Evolutionary conservation across 2,329 filamentous ascomycete genomes (phyloP), one percentile per base, ranked within the genome.

Genomic region (Huntiella omanensis): DNA sequence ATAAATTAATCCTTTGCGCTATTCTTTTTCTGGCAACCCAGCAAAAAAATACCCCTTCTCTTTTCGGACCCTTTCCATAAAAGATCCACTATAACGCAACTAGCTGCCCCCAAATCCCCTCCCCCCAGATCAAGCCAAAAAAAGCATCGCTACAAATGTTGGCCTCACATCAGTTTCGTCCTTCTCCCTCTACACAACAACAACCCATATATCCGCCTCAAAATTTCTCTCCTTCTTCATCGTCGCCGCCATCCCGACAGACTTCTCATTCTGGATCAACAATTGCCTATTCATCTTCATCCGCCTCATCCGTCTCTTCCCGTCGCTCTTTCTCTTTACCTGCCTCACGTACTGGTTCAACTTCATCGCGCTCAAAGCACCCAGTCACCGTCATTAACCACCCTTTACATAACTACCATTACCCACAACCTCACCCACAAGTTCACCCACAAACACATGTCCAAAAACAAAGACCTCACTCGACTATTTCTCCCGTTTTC

Each of bases 101-200:
- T 2, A 7, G 6, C 40, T 15, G 15, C 28, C 40, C 28, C 22
- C 22, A 28, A 28, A 28, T 28, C 22, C 22, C 22, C 22, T 8
- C 22, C 22, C 22, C 22, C 22, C 22, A 5, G 22, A 28, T 7
- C 22, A 28, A 28, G 22, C 22, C 22, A 28, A 28, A 28, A 28
- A 43, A 43, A 43, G 16, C 40, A 36, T 43, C 40, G 13, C 33
- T 28, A 33, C 40, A 42, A 41, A 49, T 49, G 48, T 45, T 49
- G 22, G 43, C 44, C 41, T 49, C 48, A 32, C 48, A 43, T 28
- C 48, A 40, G 34, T 45, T 42, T 42, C 43, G 40, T 41, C 43
- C 39, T 40, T 35, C 48, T 35, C 39, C 40, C 28, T 33, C 35
- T 32, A 44, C 28, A 22, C 37, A 22, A 41, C 43, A 48, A 17